Evolutionary conservation across 2,329 filamentous ascomycete genomes (phyloP).

Genomic region (Fusarium annulatum): DNA sequence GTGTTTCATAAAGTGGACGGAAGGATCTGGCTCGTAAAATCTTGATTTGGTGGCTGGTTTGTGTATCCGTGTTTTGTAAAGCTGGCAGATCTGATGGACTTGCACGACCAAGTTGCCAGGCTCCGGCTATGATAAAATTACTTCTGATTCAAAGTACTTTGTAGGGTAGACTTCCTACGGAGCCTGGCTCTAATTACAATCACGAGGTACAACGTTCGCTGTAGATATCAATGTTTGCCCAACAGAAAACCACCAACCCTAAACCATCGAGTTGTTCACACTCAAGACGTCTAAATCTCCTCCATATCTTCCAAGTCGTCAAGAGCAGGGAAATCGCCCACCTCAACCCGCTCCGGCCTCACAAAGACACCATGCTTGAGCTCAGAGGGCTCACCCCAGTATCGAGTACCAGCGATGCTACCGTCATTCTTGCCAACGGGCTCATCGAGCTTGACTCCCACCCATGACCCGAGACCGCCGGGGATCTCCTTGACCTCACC

Average conservation of each 20-base stretch:
- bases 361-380: constrained; percentile 83
- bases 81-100: background rate
- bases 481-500: constrained; percentile 81
- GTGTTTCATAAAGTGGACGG: constrained; percentile 7
- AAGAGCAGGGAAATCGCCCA: constrained; percentile 76
- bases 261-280: background rate
- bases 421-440: constrained; percentile 87
- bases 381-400: constrained; percentile 73
- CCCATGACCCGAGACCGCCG: constrained; percentile 72
- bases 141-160: background rate
- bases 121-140: background rate
- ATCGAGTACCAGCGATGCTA: constrained; percentile 72
- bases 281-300: constrained; percentile 64
- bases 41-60: background rate
- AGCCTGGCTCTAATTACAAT: background rate
- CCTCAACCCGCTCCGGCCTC: constrained; percentile 79
- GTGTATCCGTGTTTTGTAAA: background rate
- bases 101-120: no score
- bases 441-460: constrained; percentile 81
- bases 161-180: no score
- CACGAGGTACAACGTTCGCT: background rate
- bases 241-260: background rate
- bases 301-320: constrained; percentile 83
- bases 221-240: background rate
- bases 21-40: background rate